Evolutionary conservation across 352 stramenopile species (phyloP).

Genomic region (Phytophthora megakarya): DNA sequence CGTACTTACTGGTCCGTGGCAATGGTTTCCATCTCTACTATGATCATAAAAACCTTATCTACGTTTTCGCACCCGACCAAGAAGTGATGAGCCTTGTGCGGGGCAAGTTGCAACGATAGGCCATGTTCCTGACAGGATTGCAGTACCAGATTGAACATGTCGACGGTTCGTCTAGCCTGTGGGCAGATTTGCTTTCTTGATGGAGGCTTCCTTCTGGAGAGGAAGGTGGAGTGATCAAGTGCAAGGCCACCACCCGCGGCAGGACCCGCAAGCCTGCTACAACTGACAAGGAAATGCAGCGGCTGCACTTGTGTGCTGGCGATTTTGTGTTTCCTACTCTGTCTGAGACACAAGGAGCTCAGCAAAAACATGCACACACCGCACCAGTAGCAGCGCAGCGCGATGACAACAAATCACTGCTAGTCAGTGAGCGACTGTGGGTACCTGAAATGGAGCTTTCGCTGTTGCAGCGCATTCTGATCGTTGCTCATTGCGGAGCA

Average conservation of each 20-base stretch:
- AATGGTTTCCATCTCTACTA: neutral
- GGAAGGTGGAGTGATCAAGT: neutral
- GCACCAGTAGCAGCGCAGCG: neutral
- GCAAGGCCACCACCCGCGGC: neutral
- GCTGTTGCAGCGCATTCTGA: no score
- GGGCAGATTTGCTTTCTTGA: no score
- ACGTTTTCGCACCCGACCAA: neutral
- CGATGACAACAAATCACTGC: no score
- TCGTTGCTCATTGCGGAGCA: no score
- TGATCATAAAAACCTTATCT: neutral
- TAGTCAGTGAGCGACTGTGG: no score
- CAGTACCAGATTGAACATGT: no score
- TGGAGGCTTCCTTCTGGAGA: no score
- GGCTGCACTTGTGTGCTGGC: neutral
- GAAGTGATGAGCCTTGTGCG: neutral
- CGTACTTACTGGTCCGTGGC: neutral
- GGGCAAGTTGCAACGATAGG: no score
- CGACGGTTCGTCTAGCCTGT: no score
- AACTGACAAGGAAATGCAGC: neutral
- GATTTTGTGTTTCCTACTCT: neutral
- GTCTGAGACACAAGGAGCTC: neutral
- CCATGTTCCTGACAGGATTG: no score
- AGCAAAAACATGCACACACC: neutral
- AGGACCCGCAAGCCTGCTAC: neutral
- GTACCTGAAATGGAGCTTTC: no score